These are phyloP conservation scores for Exophiala sp. DNA, from an alignment of 2,329 filamentous ascomycete genomes.

Conservation along the genomic window DNA sequence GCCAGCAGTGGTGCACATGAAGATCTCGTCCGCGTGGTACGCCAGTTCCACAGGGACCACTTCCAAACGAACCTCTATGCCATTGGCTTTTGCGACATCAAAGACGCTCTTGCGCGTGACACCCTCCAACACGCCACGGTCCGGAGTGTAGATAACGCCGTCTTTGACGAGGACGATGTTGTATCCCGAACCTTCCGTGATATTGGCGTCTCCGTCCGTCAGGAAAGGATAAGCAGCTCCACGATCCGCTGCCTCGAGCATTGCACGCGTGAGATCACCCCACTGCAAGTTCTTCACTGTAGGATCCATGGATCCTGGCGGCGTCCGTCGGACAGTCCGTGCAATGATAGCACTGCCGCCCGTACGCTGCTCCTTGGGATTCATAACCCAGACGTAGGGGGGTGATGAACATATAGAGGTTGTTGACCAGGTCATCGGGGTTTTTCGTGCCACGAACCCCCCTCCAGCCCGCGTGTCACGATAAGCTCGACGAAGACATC, in stretches of 20 bases:
- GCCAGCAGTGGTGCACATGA: slow-evolving; percentile 51
- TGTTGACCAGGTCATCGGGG: slow-evolving; percentile 36
- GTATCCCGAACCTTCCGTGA: slow-evolving; percentile 49
- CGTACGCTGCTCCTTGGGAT: slow-evolving; percentile 38
- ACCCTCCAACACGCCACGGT: slow-evolving; percentile 46
- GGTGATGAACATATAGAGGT: slow-evolving; percentile 46
- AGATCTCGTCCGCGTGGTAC: slow-evolving; percentile 45
- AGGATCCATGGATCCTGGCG: slow-evolving; percentile 46
- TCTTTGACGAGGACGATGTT: slow-evolving; percentile 47
- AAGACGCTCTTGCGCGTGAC: slow-evolving; percentile 47
- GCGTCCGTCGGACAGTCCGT: slow-evolving; percentile 42
- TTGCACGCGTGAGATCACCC: slow-evolving; percentile 44
- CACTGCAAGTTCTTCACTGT: slow-evolving; percentile 50
- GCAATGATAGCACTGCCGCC: slow-evolving; percentile 44
- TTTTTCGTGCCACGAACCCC: slow-evolving; percentile 37
- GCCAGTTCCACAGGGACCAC: slow-evolving; percentile 40
- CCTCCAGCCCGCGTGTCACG: slow-evolving; percentile 45
- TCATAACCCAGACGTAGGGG: slow-evolving; percentile 50
- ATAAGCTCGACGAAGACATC: slow-evolving; percentile 50
- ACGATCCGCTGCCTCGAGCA: slow-evolving; percentile 46
- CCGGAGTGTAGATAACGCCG: slow-evolving; percentile 42
- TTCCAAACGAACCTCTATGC: slow-evolving; percentile 37
- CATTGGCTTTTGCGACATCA: slow-evolving; percentile 36
- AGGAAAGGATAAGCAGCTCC: slow-evolving; percentile 46
- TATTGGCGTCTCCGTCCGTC: slow-evolving; percentile 46